phyloP scores from a whole-genome alignment of 768 basidiomycete species.

The Pleurotus sapidus region DNA sequence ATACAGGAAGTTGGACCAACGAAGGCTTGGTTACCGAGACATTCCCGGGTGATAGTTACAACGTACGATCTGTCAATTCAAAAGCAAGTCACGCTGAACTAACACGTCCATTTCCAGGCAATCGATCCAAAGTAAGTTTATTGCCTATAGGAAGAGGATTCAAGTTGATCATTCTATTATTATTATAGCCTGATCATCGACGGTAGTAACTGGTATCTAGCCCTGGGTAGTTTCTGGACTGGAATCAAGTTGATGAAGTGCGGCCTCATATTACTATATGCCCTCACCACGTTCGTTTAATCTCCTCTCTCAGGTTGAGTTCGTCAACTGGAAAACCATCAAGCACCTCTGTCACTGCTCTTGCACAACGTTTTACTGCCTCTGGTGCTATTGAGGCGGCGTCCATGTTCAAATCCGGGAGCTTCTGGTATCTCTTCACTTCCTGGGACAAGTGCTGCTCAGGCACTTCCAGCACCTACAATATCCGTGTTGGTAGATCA shows the following conservation, averaged over 20 bases:
- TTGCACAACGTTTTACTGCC: slow-evolving; percentile 42
- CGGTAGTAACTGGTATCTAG: slow-evolving; percentile 43
- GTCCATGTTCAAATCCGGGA: slow-evolving; percentile 38
- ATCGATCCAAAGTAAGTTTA: slow-evolving; percentile 49
- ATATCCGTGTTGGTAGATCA: slow-evolving; percentile 55
- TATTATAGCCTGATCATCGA: slow-evolving; percentile 19
- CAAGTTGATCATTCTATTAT: not conserved
- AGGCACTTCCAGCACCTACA: slow-evolving; percentile 53
- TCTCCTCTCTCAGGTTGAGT: slow-evolving; percentile 21
- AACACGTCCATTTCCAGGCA: slow-evolving; percentile 26
- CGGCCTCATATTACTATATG: not conserved
- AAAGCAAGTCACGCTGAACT: not conserved
- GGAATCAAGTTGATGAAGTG: slow-evolving; percentile 44
- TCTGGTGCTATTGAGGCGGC: slow-evolving; percentile 49
- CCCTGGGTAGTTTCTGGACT: slow-evolving; percentile 55
- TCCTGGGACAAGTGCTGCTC: slow-evolving; percentile 54
- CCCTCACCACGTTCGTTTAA: not conserved
- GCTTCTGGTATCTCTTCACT: slow-evolving; percentile 53
- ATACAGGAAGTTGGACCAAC: slow-evolving; percentile 38
- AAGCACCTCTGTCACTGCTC: slow-evolving; percentile 34
- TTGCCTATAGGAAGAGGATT: not conserved
- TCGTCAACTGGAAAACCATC: slow-evolving; percentile 40
- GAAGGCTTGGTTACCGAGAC: slow-evolving; percentile 47
- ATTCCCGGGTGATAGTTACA: slow-evolving; percentile 34
- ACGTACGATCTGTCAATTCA: slow-evolving; percentile 23